Evolutionary conservation across 352 stramenopile genomes (phyloP), one percentile per base, ranked within the genome.

Genomic region (Blastocystis sp.): DNA sequence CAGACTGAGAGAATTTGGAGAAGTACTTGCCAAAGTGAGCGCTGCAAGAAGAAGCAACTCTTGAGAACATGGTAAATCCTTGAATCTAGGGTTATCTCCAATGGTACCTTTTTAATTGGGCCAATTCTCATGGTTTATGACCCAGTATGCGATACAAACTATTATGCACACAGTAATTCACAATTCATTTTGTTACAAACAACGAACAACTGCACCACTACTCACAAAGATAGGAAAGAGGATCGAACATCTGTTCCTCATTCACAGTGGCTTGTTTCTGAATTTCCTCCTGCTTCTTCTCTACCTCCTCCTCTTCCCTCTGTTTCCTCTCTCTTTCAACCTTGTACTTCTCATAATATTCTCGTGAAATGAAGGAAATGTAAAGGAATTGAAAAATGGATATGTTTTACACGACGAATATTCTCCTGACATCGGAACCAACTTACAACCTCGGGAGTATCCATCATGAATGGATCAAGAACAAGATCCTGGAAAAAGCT

Each of bases 361-460:
- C 70, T 11, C 70, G 17, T 81, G 44, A 17, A 6, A 33, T 88
- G 22, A 88, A 88, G 77, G 30, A 9, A 69, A 3, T 27, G 13
- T 30, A 6, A 9, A 22, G 6, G 17, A 17, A n/a, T 33, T 80
- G 15, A 33, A 11, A 19, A n/a, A 76, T 62, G 62, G 77, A 88
- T 88, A 88, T 77, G 77, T 35, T 88, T 88, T 15, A 56, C 54
- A 6, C 54, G 33, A 35, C 77, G 77, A 33, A 88, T 88, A 51
- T 76, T 33, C 62, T 88, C 77, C 37, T 73, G 62, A 27, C 77
- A 88, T 40, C 62, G 58, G 58, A 88, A 88, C 77, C 77, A 88
- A n/a, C 62, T 88, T 44, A 77, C 62, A 54, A 88, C 77, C 42
- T 88, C 77, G 13, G 62, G 58, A n/a, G 54, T 78, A 17, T 88